A percentile compares a stretch with the other conserved stretches of the same genome.
phyloP scores from a whole-genome alignment of 2,329 filamentous ascomycete genomes.

The Trichoderma sp. region DNA sequence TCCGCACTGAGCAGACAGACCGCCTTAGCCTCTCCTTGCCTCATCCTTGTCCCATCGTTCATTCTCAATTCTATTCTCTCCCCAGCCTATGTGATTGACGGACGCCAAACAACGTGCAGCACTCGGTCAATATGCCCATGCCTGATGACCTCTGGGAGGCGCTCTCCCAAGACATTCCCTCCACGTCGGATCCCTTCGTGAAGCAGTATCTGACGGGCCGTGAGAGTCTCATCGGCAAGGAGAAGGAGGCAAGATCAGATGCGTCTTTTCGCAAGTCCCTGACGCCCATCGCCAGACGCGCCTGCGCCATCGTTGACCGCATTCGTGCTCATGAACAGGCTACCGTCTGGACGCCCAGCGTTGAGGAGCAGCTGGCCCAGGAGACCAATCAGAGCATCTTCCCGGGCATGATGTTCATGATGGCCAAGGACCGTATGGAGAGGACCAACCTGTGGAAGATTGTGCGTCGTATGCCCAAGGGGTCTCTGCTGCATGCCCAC shows the following conservation, averaged over 20 bases:
- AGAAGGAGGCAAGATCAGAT: conserved; percentile 78
- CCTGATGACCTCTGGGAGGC: conserved; percentile 59
- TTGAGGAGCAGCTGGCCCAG: conserved; percentile 67
- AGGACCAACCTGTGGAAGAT: conserved; percentile 81
- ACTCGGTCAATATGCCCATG: conserved; percentile 36
- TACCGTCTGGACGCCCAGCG: conserved; percentile 70
- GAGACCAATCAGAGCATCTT: conserved; percentile 63
- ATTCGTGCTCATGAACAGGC: conserved; percentile 76
- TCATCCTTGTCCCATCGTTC: neutral
- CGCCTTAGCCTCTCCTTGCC: neutral
- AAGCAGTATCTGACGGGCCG: conserved; percentile 77
- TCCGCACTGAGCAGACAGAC: neutral
- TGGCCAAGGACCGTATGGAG: conserved; percentile 84
- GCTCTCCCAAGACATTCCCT: conserved; percentile 54
- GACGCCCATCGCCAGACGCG: conserved; percentile 73
- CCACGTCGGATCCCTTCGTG: conserved; percentile 68
- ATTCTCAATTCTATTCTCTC: neutral
- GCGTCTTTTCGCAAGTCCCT: conserved; percentile 66
- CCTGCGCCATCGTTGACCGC: conserved; percentile 73
- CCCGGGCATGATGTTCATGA: conserved; percentile 90
- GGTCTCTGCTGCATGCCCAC: conserved; percentile 80
- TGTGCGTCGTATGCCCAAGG: conserved; percentile 83
- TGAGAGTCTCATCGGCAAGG: conserved; percentile 71
- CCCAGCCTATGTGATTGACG: neutral
- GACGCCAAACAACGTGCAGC: neutral